phyloP scores from a whole-genome alignment of 495 filamentous ascomycete species.

The Neurospora intermedia region DNA sequence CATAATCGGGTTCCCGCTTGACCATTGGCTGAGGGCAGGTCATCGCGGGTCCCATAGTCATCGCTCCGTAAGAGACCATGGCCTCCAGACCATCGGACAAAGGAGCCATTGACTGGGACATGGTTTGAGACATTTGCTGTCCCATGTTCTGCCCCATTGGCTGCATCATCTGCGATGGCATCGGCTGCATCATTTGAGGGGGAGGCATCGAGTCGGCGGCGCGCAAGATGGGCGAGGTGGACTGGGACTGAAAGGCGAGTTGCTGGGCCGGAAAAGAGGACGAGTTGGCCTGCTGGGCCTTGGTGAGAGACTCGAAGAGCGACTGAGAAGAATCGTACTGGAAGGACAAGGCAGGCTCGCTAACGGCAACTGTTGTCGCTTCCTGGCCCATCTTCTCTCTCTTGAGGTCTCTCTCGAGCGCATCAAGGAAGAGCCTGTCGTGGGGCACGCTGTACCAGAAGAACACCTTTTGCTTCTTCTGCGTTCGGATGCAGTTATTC shows the following conservation, averaged over 20 bases:
- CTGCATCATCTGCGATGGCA: conserved; percentile 64
- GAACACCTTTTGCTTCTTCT: conserved; percentile 99
- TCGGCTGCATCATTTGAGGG: conserved; percentile 56
- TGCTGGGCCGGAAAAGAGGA: conserved; percentile 86
- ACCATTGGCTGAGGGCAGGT: conserved; percentile 57
- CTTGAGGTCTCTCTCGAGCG: conserved; percentile 93
- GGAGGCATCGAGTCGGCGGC: conserved; percentile 65
- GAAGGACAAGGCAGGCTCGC: conserved; percentile 93
- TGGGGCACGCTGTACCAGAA: conserved; percentile 99
- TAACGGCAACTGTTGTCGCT: conserved; percentile 89
- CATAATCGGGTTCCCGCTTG: conserved; percentile 73
- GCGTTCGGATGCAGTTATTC: conserved; percentile 98
- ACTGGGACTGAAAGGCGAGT: conserved; percentile 64
- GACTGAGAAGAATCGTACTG: conserved; percentile 99
- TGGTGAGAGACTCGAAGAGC: conserved; percentile 98
- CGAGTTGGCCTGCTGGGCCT: conserved; percentile 95
- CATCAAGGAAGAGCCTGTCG: conserved; percentile 94
- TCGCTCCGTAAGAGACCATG: conserved; percentile 63
- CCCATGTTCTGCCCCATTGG: conserved; percentile 57
- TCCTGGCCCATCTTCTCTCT: conserved; percentile 99
- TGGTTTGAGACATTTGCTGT: conserved; percentile 72
- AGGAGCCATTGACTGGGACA: conserved; percentile 57
- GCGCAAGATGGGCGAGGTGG: conserved; percentile 78
- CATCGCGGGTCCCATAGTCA: conserved; percentile 49
- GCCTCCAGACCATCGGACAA: conserved; percentile 70